phyloP scores from a whole-genome alignment of 2,329 filamentous ascomycete genomes.

The Periconia sp. region DNA sequence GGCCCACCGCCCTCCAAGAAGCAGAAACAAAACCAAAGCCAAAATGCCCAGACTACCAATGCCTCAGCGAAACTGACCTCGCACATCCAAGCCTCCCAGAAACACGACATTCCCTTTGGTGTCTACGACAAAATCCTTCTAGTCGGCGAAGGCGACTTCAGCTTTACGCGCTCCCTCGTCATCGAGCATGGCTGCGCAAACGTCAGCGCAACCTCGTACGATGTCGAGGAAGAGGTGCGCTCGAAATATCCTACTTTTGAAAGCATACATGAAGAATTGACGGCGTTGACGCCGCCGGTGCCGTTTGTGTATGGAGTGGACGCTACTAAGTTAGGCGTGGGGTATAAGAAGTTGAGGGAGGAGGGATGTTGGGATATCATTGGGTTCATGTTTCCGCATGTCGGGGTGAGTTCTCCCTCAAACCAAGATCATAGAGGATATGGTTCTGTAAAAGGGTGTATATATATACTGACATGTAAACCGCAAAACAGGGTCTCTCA shows the following conservation, averaged over 20 bases:
- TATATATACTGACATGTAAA: no score
- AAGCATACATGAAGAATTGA: constrained; percentile 38
- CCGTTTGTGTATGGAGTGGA: constrained; percentile 64
- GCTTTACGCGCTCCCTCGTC: constrained; percentile 73
- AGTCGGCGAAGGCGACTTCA: constrained; percentile 80
- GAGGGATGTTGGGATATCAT: constrained; percentile 71
- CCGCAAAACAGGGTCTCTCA: no score
- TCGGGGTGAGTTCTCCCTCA: no score
- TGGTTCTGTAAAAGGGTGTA: no score
- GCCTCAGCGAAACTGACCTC: constrained; percentile 21
- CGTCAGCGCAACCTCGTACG: constrained; percentile 73
- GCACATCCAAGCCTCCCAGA: constrained; percentile 34
- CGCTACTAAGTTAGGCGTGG: constrained; percentile 61
- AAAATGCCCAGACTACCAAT: constrained; percentile 13
- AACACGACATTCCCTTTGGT: constrained; percentile 70
- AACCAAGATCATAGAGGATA: no score
- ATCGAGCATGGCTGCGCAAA: constrained; percentile 69
- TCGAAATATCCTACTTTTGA: constrained; percentile 55
- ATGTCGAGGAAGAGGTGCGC: constrained; percentile 64
- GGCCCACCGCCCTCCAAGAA: constrained; percentile 15
- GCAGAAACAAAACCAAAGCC: constrained; percentile 15
- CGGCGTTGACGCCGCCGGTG: constrained; percentile 39
- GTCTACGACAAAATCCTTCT: constrained; percentile 73
- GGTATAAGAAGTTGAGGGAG: constrained; percentile 35
- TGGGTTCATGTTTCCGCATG: constrained; percentile 96